Conservation (phyloP, 2,329 filamentous ascomycete genomes). For the Westerdykella aurantiaca region DNA sequence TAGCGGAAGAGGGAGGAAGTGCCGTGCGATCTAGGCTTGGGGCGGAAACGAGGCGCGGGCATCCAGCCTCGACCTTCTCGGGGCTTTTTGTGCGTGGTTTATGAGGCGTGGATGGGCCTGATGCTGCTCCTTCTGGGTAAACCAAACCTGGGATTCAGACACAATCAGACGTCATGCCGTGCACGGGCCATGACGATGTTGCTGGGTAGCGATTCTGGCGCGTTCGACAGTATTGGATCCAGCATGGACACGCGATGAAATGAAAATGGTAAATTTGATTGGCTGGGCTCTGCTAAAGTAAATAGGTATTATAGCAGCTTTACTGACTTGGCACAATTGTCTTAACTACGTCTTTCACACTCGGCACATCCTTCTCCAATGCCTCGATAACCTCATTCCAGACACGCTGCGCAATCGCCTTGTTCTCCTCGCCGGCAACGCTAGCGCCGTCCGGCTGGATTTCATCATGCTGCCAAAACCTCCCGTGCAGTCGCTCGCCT, state of each 20-base stretch:
- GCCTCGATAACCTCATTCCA: slow-evolving; percentile 32
- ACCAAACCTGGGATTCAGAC: too few species aligned
- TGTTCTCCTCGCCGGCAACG: slow-evolving; percentile 28
- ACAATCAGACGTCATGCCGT: too few species aligned
- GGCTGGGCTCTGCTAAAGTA: too few species aligned
- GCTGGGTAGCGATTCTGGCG: too few species aligned
- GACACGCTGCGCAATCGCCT: slow-evolving; percentile 22
- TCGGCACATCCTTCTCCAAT: slow-evolving; percentile 27
- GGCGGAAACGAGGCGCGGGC: slow-evolving; percentile 28
- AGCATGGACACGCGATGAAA: too few species aligned
- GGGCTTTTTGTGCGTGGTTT: too few species aligned
- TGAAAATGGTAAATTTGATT: too few species aligned
- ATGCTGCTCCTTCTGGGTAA: too few species aligned
- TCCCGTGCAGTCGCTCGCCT: slow-evolving; percentile 29
- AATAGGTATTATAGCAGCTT: neutral
- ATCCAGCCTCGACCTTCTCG: slow-evolving; percentile 18
- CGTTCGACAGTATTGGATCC: too few species aligned
- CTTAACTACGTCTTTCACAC: slow-evolving; percentile 8
- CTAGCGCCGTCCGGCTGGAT: slow-evolving; percentile 26
- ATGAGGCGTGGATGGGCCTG: too few species aligned
- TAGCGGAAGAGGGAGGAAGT: slow-evolving; percentile 52
- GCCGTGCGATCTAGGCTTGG: slow-evolving; percentile 27
- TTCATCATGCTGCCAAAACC: slow-evolving; percentile 34
- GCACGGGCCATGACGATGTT: too few species aligned
- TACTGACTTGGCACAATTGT: neutral